Base-by-base conservation (phyloP, 2,329 filamentous ascomycete genomes). In the Arthrobotrys sphaeroides region DNA sequence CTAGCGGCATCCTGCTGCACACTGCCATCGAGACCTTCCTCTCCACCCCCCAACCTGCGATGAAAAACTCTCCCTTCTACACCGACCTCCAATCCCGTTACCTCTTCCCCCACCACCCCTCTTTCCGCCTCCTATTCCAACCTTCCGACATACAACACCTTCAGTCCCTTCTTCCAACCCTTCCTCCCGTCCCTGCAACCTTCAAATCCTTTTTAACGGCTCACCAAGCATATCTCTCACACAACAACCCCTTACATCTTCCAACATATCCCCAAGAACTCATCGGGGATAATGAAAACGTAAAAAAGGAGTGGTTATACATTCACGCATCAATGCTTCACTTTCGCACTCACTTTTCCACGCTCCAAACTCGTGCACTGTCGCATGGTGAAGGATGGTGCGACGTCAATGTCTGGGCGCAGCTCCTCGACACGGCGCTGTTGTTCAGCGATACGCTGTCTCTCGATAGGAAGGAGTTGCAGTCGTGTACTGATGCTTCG, bases 231-330 rank as follows among this genome's bases (percentile, higher is more conserved):
- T 47, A 47, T 47, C 43, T 47, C 43, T 7, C 43, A 26, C 43
- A 7, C 4, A 47, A 47, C 20, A 47, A 47, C 20, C 43, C 43
- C 43, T 3, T 47, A 12, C 43, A 47, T 47, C 43, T 47, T 13
- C 43, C 43, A 47, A 47, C 3, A 47, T 47, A 47, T 47, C 43
- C 43, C 43, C 43, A 47, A 47, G 43, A 47, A 47, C 24, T 47
- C 20, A 47, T 47, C 43, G 43, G 43, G 18, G 43, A 47, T 47
- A 26, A 47, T 26, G 20, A 47, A 47, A 47, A 26, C 20, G 43
- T 47, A 26, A 47, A 47, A 47, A 47, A 47, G 20, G 43, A 47
- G 43, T 47, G 43, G 43, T 47, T 47, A 47, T 47, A 47, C 43
- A 47, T 47, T 26, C 43, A 47, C 43, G 43, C 43, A 47, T 47